phyloP scores from a whole-genome alignment of 2,329 filamentous ascomycete species.

The Colletotrichum sojae region DNA sequence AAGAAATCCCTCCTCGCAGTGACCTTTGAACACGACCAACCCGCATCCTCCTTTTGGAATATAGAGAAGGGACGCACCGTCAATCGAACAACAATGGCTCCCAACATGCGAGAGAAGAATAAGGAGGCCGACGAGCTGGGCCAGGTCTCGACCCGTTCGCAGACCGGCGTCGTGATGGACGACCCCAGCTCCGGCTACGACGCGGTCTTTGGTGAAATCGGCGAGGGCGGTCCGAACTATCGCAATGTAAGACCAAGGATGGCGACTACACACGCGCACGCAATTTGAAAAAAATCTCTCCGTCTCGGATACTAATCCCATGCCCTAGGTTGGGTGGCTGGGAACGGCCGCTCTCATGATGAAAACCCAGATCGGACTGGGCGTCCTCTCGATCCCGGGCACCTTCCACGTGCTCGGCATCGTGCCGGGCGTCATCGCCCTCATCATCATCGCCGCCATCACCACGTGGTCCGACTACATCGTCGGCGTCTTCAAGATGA shows the following conservation, averaged over 20 bases:
- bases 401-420: constrained; percentile 62
- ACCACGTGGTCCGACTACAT: constrained; percentile 65
- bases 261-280: constrained; percentile 40
- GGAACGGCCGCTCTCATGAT: constrained; percentile 60
- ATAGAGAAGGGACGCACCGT: too few species aligned
- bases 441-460: constrained; percentile 56
- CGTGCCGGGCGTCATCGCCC: constrained; percentile 62
- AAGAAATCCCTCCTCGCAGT: neutral
- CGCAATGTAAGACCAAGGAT: constrained; percentile 45
- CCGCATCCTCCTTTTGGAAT: neutral
- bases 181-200: constrained; percentile 42
- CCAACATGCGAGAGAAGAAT: constrained; percentile 9
- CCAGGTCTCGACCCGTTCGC: constrained; percentile 16
- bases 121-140: constrained; percentile 34
- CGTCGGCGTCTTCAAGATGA: constrained; percentile 64
- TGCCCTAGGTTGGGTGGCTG: constrained; percentile 56
- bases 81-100: constrained; percentile 21
- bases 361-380: constrained; percentile 60
- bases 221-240: constrained; percentile 49
- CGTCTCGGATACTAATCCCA: constrained; percentile 11
- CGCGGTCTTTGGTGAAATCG: constrained; percentile 50
- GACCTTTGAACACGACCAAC: constrained; percentile 16
- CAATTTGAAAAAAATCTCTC: neutral
- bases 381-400: constrained; percentile 64
- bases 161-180: constrained; percentile 31